phyloP scores from a whole-genome alignment of 2,329 filamentous ascomycete genomes.

The Cladosporium sp. region DNA sequence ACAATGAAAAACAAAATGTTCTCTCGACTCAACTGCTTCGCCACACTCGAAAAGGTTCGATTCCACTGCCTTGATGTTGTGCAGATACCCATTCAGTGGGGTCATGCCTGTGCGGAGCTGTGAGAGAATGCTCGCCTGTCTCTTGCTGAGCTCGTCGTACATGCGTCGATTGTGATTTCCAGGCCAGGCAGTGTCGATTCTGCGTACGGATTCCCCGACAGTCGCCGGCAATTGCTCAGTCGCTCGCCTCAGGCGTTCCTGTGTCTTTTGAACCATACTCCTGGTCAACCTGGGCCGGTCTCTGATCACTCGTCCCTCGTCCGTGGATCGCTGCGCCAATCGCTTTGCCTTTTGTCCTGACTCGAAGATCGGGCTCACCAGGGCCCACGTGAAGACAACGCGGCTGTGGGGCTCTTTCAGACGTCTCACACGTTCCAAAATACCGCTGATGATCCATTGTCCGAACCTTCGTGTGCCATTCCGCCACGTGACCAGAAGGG shows the following conservation, averaged over 20 bases:
- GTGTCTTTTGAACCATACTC: not conserved
- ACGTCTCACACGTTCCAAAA: not conserved
- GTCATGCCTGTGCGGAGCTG: slow-evolving; percentile 1
- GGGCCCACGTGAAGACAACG: not conserved
- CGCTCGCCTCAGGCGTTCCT: not conserved
- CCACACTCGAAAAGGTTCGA: not conserved
- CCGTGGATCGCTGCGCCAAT: slow-evolving; percentile 2
- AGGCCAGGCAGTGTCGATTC: slow-evolving; percentile 4
- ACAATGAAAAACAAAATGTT: slow-evolving; percentile 11
- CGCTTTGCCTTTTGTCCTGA: not conserved
- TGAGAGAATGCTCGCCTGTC: not conserved
- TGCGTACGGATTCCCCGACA: not conserved
- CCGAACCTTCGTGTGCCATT: not conserved
- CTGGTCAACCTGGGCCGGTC: not conserved
- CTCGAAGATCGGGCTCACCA: not conserved
- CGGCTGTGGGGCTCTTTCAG: not conserved
- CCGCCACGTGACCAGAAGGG: not conserved
- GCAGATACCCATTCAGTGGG: slow-evolving; percentile 3
- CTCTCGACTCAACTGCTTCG: slow-evolving; percentile 10
- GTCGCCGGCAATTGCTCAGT: not conserved
- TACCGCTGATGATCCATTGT: not conserved
- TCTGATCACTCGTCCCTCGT: not conserved
- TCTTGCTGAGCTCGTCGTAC: slow-evolving; percentile 2
- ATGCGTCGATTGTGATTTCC: not conserved
- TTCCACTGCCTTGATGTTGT: slow-evolving; percentile 13